These are phyloP conservation scores for Candida broadrunensis DNA, from an alignment of 805 yeast species.

Conservation along the genomic window DNA sequence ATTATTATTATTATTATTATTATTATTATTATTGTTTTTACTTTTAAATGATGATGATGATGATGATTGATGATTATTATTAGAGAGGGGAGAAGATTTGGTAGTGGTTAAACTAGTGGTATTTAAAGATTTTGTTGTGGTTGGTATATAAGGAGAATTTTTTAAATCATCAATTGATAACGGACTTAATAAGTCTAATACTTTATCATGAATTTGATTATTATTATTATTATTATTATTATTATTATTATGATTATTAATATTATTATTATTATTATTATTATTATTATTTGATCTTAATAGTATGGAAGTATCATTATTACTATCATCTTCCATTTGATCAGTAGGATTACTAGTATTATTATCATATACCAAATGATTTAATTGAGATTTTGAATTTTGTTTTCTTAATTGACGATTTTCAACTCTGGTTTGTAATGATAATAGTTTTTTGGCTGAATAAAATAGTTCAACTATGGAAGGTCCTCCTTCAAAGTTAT, in stretches of 20 bases:
- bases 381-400: constrained; percentile 21
- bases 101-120: constrained; percentile 1
- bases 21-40: background rate
- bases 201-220: constrained; percentile 17
- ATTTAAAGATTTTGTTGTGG: background rate
- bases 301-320: too few species aligned
- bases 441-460: constrained; percentile 38
- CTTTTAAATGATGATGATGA: background rate
- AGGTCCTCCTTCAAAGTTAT: constrained; percentile 15
- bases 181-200: constrained; percentile 39
- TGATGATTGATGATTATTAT: background rate
- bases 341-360: background rate
- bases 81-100: background rate
- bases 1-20: background rate
- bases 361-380: constrained; percentile 4
- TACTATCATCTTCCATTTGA: background rate
- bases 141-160: constrained; percentile 12
- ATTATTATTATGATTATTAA: background rate
- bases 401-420: constrained; percentile 37
- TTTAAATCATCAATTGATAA: constrained; percentile 35
- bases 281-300: background rate
- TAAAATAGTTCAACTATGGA: constrained; percentile 39
- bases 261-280: constrained; percentile 1
- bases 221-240: background rate
- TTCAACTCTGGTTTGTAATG: constrained; percentile 37